These are phyloP conservation scores for Fusarium duplospermum DNA, from an alignment of 2,329 filamentous ascomycete genomes.

Conservation along the genomic window DNA sequence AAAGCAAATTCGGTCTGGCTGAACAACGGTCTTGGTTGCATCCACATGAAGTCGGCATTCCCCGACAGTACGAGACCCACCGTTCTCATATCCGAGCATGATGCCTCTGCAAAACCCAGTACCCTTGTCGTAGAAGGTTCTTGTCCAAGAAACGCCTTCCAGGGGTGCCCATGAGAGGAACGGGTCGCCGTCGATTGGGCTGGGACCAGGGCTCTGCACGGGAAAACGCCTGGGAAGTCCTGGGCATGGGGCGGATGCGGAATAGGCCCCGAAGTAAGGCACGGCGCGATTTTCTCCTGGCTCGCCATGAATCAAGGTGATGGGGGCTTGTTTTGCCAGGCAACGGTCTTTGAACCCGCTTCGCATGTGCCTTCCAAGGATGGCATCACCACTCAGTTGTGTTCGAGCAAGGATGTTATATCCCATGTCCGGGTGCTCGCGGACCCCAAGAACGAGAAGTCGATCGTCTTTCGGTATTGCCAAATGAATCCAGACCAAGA, in stretches of 20 bases:
- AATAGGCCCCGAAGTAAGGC: background rate
- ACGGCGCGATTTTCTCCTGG: background rate
- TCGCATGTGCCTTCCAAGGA: background rate
- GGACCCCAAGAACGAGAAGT: background rate
- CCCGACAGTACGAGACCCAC: background rate
- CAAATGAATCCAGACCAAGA: background rate
- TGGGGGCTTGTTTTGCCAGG: background rate
- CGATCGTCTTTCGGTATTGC: background rate
- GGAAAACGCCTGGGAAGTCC: background rate
- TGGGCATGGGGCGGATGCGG: background rate
- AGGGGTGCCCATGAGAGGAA: background rate
- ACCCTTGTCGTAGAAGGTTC: background rate
- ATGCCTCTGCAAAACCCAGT: background rate
- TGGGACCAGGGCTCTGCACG: background rate
- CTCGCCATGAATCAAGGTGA: background rate
- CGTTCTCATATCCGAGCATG: background rate
- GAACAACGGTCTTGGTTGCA: background rate
- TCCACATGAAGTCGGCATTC: background rate
- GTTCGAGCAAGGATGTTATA: background rate
- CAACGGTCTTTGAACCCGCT: background rate
- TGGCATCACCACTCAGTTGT: background rate
- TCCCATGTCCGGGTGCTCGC: background rate
- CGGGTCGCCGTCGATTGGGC: background rate
- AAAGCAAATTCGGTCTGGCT: background rate
- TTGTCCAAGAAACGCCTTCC: background rate